A percentile compares a stretch with the other conserved stretches of the same genome.
Conservation (phyloP, 2,329 filamentous ascomycete species). For the Zymoseptoria crescenta region DNA sequence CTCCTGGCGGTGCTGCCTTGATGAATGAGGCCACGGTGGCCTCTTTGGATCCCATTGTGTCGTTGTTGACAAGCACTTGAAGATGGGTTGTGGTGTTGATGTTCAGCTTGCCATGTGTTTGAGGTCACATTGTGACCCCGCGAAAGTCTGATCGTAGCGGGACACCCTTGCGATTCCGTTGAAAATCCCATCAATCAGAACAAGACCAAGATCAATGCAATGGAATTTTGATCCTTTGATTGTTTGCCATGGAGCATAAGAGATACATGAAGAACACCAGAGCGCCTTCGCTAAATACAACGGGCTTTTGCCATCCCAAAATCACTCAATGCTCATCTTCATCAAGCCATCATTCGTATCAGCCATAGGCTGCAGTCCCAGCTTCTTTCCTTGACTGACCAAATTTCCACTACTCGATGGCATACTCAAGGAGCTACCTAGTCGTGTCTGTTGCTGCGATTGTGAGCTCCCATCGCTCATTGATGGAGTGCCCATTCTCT, state of each 20-base stretch:
- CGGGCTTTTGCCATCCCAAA: background rate
- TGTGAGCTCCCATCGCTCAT: conserved; percentile 5
- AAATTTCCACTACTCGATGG: conserved; percentile 7
- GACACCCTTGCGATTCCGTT: background rate
- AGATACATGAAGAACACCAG: background rate
- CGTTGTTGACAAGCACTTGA: background rate
- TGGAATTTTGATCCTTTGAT: background rate
- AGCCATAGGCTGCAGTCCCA: conserved; percentile 86
- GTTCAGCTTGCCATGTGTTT: background rate
- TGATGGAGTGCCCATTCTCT: conserved; percentile 12
- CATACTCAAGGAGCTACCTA: conserved; percentile 7
- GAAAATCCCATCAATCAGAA: background rate
- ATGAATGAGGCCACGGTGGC: conserved; percentile 64
- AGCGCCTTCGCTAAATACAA: conserved; percentile 11
- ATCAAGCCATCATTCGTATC: conserved; percentile 94
- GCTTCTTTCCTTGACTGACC: conserved; percentile 41
- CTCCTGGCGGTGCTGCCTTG: conserved; percentile 87
- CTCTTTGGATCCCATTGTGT: conserved; percentile 25
- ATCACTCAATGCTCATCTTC: conserved; percentile 91
- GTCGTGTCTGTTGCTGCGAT: conserved; percentile 1
- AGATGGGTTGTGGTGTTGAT: background rate
- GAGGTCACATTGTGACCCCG: background rate
- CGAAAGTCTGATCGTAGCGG: background rate
- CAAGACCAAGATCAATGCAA: background rate
- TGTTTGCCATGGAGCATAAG: no score